Base-by-base conservation (phyloP, 2,329 filamentous ascomycete genomes). In the Aotearoamyces nothofagi region DNA sequence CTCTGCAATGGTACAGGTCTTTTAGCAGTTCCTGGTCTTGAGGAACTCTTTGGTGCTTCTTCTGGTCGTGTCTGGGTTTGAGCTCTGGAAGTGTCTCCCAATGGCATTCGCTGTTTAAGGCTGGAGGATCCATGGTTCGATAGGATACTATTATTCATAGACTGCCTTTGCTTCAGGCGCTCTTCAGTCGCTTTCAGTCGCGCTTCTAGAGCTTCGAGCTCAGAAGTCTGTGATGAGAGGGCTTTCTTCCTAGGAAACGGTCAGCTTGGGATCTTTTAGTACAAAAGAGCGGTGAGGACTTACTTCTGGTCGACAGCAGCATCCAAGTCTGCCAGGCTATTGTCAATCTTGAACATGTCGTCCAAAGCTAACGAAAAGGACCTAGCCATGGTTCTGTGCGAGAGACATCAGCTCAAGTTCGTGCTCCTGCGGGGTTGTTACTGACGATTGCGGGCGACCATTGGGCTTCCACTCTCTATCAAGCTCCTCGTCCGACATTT, bases 271-370 rank as follows among this genome's bases (percentile, higher is more conserved):
- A n/a, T n/a, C n/a, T n/a, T 20, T 20, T 7, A 20, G 19, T 20
- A 8, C 19, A n/a, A 20, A 5, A 19, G 12, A 24, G 5, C 15
- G 29, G 24, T 26, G 9, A 17, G 28, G 35, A 23, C 34, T 16
- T 34, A 94, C 86, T 86, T 87, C 54, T 82, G 69, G 50, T 82
- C 69, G 35, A 93, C 71, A 41, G 78, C 70, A 50, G 77, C 65
- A 46, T 79, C 71, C 19, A 92, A 65, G 37, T 78, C 68, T 46
- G 77, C 70, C 33, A 90, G 54, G 42, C 76, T 77, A 53, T 74
- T 78, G 43, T 90, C 81, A 48, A 94, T 75, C 47, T 79, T 78
- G 61, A 94, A 94, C 43, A 92, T 78, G 50, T 83, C 78, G 61
- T 87, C 79, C 36, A 94, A 64, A 51, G 87, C 81, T 24, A 73